Evolutionary conservation across 2,329 filamentous ascomycete genomes (phyloP).

Genomic region (Phyllosticta capitalensis): DNA sequence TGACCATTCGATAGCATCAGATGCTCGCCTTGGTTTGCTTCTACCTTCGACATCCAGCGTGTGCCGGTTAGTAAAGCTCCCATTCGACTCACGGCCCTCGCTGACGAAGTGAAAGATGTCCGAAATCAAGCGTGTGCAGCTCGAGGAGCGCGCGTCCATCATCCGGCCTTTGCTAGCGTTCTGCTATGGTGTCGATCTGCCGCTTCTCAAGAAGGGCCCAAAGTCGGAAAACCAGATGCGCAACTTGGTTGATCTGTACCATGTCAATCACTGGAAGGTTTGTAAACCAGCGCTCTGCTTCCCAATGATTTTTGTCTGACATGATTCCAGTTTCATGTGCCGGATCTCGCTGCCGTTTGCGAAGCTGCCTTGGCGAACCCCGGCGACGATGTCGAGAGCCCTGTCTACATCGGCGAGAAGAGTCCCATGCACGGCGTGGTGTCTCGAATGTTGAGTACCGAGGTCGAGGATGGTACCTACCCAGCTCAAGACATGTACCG

Average conservation of each 20-base stretch:
- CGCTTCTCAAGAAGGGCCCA: not conserved
- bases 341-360: not conserved
- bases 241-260: not conserved
- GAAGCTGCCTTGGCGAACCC: not conserved
- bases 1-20: not conserved
- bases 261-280: not conserved
- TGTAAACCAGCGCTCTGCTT: not conserved
- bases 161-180: not conserved
- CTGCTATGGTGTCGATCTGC: not conserved
- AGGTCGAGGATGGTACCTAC: not conserved
- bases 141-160: not conserved
- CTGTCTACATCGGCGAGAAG: not conserved
- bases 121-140: not conserved
- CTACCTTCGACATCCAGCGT: not conserved
- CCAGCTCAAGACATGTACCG: not conserved
- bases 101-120: not conserved
- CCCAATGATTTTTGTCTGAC: not conserved
- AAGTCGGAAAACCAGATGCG: not conserved
- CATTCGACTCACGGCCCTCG: not conserved
- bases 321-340: not conserved
- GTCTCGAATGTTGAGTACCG: not conserved
- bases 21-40: not conserved
- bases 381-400: not conserved
- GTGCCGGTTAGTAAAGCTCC: not conserved
- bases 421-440: not conserved